Conservation (phyloP, 2,329 filamentous ascomycete genomes). For the Clonostachys byssicola region DNA sequence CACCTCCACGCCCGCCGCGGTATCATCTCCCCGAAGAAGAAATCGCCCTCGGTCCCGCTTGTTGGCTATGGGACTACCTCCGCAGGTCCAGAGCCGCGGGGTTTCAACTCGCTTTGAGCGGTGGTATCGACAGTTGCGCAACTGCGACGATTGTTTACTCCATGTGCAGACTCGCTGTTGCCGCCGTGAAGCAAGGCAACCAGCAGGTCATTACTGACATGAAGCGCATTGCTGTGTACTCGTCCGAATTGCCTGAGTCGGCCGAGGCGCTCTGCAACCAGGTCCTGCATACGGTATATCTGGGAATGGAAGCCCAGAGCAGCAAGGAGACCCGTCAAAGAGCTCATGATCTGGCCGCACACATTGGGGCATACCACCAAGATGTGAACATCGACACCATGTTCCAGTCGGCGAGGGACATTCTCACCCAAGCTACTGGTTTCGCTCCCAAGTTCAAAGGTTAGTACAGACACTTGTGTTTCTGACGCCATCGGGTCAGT, state of each 20-base stretch:
- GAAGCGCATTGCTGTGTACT: too few species aligned
- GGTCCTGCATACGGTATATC: slow-evolving; percentile 21
- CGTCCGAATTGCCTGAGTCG: slow-evolving; percentile 33
- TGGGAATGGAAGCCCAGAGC: too few species aligned
- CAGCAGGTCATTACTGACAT: too few species aligned
- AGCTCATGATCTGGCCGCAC: not conserved
- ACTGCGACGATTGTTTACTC: not conserved
- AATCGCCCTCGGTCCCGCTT: slow-evolving; percentile 1
- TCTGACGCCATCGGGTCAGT: too few species aligned
- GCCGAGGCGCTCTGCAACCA: slow-evolving; percentile 51
- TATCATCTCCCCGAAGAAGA: not conserved
- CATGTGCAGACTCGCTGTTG: not conserved
- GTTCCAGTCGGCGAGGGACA: slow-evolving; percentile 48
- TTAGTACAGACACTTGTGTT: too few species aligned
- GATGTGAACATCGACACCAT: slow-evolving; percentile 7
- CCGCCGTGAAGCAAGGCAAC: too few species aligned
- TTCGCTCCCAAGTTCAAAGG: slow-evolving; percentile 25
- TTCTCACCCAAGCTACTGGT: slow-evolving; percentile 16
- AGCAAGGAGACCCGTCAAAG: too few species aligned
- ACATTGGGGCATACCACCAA: slow-evolving; percentile 5
- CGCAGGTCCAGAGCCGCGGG: not conserved
- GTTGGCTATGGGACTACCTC: slow-evolving; percentile 1
- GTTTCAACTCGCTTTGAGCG: not conserved
- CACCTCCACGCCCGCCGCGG: too few species aligned
- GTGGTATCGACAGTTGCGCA: slow-evolving; percentile 1